These are phyloP conservation scores for Proliferodiscus dingleyae DNA, from an alignment of 2,329 filamentous ascomycete species.

Conservation along the genomic window DNA sequence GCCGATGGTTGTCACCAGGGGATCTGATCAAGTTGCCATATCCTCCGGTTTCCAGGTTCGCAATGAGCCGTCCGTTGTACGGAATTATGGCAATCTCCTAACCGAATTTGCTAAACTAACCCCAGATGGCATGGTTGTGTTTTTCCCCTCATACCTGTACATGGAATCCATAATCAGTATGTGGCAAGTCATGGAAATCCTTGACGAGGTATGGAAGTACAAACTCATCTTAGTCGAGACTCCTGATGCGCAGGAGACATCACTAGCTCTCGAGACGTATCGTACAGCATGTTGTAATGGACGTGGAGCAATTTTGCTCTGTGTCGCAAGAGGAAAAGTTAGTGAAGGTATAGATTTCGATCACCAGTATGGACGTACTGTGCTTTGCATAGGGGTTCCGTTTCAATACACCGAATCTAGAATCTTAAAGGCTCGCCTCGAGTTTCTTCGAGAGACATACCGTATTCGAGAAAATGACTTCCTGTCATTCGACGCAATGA, in stretches of 20 bases:
- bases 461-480: slow-evolving; percentile 97
- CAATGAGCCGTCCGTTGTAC: slow-evolving; percentile 92
- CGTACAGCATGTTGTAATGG: slow-evolving; percentile 97
- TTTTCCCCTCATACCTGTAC: slow-evolving; percentile 97
- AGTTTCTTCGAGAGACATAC: slow-evolving; percentile 96
- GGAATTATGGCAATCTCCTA: slow-evolving; percentile 90
- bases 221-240: slow-evolving; percentile 98
- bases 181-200: slow-evolving; percentile 98
- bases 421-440: slow-evolving; percentile 89
- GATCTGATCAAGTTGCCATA: slow-evolving; percentile 88
- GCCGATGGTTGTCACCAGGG: slow-evolving; percentile 94
- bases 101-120: slow-evolving; percentile 96
- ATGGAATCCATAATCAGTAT: slow-evolving; percentile 99
- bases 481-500: slow-evolving; percentile 97
- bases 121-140: slow-evolving; percentile 96
- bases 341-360: slow-evolving; percentile 99
- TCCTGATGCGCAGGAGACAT: slow-evolving; percentile 94
- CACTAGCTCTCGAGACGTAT: slow-evolving; percentile 91
- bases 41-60: slow-evolving; percentile 93
- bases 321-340: slow-evolving; percentile 94
- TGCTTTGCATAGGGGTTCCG: slow-evolving; percentile 92
- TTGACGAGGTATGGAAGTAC: slow-evolving; percentile 98
- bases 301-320: slow-evolving; percentile 85
- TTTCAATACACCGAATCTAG: slow-evolving; percentile 99
- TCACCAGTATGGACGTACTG: slow-evolving; percentile 94